phyloP scores from a whole-genome alignment of 768 basidiomycete genomes.

The Panellus pusillus region DNA sequence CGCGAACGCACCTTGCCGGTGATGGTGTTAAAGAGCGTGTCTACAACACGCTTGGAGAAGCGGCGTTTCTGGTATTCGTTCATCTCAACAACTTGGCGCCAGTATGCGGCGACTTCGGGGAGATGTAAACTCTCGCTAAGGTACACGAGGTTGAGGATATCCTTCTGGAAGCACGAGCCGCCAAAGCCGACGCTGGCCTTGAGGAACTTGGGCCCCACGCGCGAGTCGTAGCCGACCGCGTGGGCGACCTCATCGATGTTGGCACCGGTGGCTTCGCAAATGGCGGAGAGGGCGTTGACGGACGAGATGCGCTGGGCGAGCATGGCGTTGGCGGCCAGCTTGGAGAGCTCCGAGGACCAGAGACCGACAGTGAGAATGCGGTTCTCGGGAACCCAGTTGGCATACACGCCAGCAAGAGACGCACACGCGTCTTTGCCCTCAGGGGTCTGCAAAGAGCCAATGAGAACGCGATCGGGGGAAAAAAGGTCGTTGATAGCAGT shows the following conservation, averaged over 20 bases:
- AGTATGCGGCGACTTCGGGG: conserved; percentile 96
- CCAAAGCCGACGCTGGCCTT: conserved; percentile 96
- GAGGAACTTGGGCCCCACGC: conserved; percentile 94
- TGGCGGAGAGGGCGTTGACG: conserved; percentile 95
- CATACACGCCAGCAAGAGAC: conserved; percentile 79
- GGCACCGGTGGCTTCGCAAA: conserved; percentile 98
- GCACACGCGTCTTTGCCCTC: conserved; percentile 83
- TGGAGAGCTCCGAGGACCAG: conserved; percentile 98
- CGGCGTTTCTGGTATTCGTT: conserved; percentile 98
- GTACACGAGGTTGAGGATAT: conserved; percentile 98
- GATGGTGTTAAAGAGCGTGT: conserved; percentile 98
- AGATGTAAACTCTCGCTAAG: conserved; percentile 92
- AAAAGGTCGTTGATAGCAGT: conserved; percentile 92
- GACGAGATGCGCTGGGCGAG: conserved; percentile 99
- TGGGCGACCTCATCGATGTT: conserved; percentile 97
- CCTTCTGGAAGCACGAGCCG: conserved; percentile 99
- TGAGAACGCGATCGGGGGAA: conserved; percentile 91
- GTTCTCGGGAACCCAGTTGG: conserved; percentile 90
- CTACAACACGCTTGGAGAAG: conserved; percentile 95
- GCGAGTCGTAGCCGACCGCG: conserved; percentile 90
- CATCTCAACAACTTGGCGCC: conserved; percentile 96
- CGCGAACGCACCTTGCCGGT: conserved; percentile 85
- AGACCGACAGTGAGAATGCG: conserved; percentile 92
- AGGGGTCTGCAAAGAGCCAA: conserved; percentile 89
- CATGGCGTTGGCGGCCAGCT: conserved; percentile 99